Evolutionary conservation across 192 early-diverging fungal genomes (phyloP).

Genomic region (Mycoemilia scoparia): DNA sequence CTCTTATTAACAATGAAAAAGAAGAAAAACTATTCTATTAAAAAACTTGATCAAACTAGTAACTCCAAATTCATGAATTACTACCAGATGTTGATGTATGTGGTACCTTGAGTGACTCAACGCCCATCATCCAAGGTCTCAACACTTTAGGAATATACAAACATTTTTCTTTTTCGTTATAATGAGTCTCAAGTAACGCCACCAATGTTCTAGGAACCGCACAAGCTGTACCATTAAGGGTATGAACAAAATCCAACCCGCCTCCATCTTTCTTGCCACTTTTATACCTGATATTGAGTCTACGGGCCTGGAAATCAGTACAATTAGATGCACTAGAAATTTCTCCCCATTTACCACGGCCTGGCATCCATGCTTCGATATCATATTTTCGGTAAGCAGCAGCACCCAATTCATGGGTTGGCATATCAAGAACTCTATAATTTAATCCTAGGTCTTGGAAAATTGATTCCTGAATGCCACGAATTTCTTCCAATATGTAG

Average conservation of each 20-base stretch:
- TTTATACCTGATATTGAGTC: constrained; percentile 54
- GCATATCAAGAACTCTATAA: constrained; percentile 70
- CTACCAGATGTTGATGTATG: not conserved
- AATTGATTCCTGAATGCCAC: constrained; percentile 49
- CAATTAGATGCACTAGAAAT: constrained; percentile 83
- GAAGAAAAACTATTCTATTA: no score
- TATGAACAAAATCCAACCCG: constrained; percentile 50
- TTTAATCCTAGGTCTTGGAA: constrained; percentile 66
- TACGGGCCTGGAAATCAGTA: constrained; percentile 80
- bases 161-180: constrained; percentile 48
- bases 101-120: constrained; percentile 4
- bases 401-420: constrained; percentile 78
- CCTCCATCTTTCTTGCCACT: constrained; percentile 10
- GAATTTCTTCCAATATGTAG: constrained; percentile 48
- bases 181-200: constrained; percentile 65
- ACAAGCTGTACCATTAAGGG: constrained; percentile 82
- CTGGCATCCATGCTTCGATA: constrained; percentile 97
- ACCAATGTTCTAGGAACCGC: constrained; percentile 80
- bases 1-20: no score
- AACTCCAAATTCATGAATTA: not conserved
- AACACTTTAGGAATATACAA: constrained; percentile 52
- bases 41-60: no score
- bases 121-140: constrained; percentile 49
- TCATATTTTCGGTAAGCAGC: constrained; percentile 82
- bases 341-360: constrained; percentile 41